Evolutionary conservation across 1,284 basidiomycete species (phyloP).

Genomic region (Heliocybe sulcata): DNA sequence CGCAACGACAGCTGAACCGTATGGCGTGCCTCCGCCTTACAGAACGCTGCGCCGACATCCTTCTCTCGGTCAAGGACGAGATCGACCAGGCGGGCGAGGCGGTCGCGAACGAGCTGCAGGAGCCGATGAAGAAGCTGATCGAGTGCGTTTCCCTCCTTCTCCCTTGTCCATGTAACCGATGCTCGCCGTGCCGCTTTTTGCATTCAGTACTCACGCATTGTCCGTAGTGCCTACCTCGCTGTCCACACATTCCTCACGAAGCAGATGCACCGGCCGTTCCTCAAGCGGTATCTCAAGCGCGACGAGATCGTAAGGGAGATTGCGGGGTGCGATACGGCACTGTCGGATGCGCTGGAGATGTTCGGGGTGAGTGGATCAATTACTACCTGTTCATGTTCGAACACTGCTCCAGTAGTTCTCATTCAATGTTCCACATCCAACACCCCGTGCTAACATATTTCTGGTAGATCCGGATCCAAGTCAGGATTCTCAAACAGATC

Average conservation of each 20-base stretch:
- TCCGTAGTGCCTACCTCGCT: slow-evolving; percentile 24
- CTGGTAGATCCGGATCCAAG: slow-evolving; percentile 40
- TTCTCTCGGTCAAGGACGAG: slow-evolving; percentile 38
- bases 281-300: slow-evolving; percentile 73
- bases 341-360: slow-evolving; percentile 47
- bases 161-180: neutral
- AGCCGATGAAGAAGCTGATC: slow-evolving; percentile 36
- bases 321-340: slow-evolving; percentile 39
- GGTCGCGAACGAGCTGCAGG: slow-evolving; percentile 25
- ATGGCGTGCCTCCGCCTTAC: slow-evolving; percentile 41
- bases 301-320: slow-evolving; percentile 62
- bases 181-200: no score
- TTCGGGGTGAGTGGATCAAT: slow-evolving; percentile 38
- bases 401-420: no score
- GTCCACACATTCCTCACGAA: slow-evolving; percentile 50
- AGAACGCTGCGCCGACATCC: slow-evolving; percentile 43
- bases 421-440: no score
- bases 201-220: neutral
- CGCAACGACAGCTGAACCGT: slow-evolving; percentile 58
- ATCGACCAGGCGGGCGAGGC: slow-evolving; percentile 31
- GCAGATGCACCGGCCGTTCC: slow-evolving; percentile 60
- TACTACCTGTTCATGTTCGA: slow-evolving; percentile 5
- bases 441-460: slow-evolving; percentile 6
- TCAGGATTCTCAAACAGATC: slow-evolving; percentile 52
- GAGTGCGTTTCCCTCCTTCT: slow-evolving; percentile 33